phyloP scores from a whole-genome alignment of 2,329 filamentous ascomycete genomes.

The Paecilomyces sp. region DNA sequence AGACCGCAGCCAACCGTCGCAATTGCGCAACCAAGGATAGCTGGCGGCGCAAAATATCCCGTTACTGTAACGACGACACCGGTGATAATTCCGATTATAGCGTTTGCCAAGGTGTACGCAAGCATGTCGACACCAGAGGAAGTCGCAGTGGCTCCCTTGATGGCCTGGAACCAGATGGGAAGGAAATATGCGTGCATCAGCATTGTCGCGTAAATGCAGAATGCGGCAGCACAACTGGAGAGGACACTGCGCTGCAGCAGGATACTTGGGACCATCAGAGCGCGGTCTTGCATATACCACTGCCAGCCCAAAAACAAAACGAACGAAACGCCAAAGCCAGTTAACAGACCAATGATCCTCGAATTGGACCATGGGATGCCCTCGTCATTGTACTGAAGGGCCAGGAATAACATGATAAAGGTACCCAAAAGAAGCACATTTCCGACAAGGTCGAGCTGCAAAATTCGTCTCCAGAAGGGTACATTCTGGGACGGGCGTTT shows the following conservation, averaged over 20 bases:
- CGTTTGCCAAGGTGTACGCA: constrained; percentile 2
- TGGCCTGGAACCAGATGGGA: constrained; percentile 19
- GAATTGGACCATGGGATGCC: constrained; percentile 22
- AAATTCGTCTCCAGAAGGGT: not conserved
- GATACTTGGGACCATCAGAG: constrained; percentile 14
- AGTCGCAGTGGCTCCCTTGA: constrained; percentile 9
- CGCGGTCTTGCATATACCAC: constrained; percentile 11
- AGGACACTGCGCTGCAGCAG: constrained; percentile 11
- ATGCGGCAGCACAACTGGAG: constrained; percentile 6
- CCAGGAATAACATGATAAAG: constrained; percentile 9
- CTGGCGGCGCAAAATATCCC: constrained; percentile 18
- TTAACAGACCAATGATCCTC: constrained; percentile 26
- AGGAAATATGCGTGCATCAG: constrained; percentile 18
- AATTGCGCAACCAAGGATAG: constrained; percentile 13
- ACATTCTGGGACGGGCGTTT: not conserved
- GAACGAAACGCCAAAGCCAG: constrained; percentile 18
- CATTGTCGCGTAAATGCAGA: constrained; percentile 13
- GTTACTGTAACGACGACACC: constrained; percentile 10
- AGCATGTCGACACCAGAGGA: constrained; percentile 7
- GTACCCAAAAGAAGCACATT: not conserved
- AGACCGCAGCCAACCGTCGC: constrained; percentile 17
- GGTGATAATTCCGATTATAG: constrained; percentile 8
- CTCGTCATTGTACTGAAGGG: constrained; percentile 8
- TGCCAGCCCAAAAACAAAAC: constrained; percentile 25
- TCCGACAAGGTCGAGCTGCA: not conserved